phyloP scores from a whole-genome alignment of 2,329 filamentous ascomycete genomes.

The Sporothrix sp. region DNA sequence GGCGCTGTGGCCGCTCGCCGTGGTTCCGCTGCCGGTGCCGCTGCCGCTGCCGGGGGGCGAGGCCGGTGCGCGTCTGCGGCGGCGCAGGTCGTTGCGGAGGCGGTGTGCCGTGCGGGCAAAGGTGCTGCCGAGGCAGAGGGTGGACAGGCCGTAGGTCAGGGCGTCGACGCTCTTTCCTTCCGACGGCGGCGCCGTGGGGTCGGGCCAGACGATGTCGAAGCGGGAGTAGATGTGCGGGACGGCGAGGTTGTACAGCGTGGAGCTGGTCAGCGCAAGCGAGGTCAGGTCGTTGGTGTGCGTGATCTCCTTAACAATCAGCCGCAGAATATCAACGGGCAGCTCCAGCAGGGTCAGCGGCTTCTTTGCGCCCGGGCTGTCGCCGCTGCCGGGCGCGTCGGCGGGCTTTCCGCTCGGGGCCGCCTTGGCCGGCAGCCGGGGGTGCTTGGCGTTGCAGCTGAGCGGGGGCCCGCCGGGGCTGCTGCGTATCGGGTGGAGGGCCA shows the following conservation, averaged over 20 bases:
- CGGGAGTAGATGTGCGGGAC: constrained; percentile 74
- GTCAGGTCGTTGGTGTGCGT: constrained; percentile 76
- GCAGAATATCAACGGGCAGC: constrained; percentile 67
- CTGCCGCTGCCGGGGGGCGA: too few species aligned
- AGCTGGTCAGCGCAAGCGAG: constrained; percentile 67
- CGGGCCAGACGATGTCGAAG: constrained; percentile 84
- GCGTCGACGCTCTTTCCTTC: constrained; percentile 68
- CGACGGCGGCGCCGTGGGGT: constrained; percentile 53
- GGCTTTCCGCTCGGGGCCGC: constrained; percentile 43
- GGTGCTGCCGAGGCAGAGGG: constrained; percentile 58
- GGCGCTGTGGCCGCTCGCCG: background rate
- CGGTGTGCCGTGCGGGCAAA: constrained; percentile 33
- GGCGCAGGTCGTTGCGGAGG: constrained; percentile 19
- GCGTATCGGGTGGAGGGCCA: background rate
- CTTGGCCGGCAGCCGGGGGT: constrained; percentile 13
- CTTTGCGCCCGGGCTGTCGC: constrained; percentile 37
- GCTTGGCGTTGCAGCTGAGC: background rate
- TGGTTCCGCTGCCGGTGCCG: constrained; percentile 11
- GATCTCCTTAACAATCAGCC: constrained; percentile 72
- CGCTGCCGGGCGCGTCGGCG: constrained; percentile 52
- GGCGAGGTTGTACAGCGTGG: constrained; percentile 63
- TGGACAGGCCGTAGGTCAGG: constrained; percentile 71
- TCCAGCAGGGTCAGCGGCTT: constrained; percentile 59
- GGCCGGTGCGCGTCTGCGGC: too few species aligned
- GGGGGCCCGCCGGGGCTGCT: background rate